phyloP scores from a whole-genome alignment of 2,329 filamentous ascomycete species.

The Fulvia fulva region DNA sequence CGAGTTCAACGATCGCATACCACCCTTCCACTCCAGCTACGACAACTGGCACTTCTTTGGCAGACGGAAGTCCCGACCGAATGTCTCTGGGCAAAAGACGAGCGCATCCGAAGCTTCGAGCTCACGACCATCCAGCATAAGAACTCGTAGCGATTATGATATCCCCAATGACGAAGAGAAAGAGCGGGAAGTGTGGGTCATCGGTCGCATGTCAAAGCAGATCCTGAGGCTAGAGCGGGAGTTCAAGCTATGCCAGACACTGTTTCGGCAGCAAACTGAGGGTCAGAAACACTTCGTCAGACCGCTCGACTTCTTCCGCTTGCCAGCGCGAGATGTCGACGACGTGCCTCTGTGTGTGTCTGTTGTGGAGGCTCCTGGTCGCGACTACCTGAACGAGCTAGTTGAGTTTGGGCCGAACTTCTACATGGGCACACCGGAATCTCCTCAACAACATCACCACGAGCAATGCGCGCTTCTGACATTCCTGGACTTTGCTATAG shows the following conservation, averaged over 20 bases:
- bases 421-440: conserved; percentile 33
- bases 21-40: conserved; percentile 59
- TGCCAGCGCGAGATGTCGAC: conserved; percentile 66
- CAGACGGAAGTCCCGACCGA: conserved; percentile 40
- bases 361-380: conserved; percentile 75
- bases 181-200: conserved; percentile 49
- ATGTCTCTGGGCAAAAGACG: conserved; percentile 26
- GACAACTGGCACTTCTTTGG: conserved; percentile 71
- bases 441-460: conserved; percentile 16
- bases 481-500: conserved; percentile 89
- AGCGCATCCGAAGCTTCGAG: conserved; percentile 38
- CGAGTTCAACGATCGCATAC: conserved; percentile 36
- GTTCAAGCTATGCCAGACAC: conserved; percentile 73
- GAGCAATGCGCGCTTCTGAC: conserved; percentile 52
- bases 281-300: conserved; percentile 68
- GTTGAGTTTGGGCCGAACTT: conserved; percentile 69
- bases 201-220: conserved; percentile 80
- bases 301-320: conserved; percentile 72
- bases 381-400: conserved; percentile 66
- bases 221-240: conserved; percentile 79
- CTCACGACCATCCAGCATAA: conserved; percentile 21
- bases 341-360: conserved; percentile 69
- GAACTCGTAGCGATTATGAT: conserved; percentile 28
- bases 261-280: conserved; percentile 53
- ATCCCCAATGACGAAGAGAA: conserved; percentile 25